A percentile compares a stretch with the other conserved stretches of the same genome.
Conservation (phyloP, 805 yeast genomes). For the Jamesozyma piceae region DNA sequence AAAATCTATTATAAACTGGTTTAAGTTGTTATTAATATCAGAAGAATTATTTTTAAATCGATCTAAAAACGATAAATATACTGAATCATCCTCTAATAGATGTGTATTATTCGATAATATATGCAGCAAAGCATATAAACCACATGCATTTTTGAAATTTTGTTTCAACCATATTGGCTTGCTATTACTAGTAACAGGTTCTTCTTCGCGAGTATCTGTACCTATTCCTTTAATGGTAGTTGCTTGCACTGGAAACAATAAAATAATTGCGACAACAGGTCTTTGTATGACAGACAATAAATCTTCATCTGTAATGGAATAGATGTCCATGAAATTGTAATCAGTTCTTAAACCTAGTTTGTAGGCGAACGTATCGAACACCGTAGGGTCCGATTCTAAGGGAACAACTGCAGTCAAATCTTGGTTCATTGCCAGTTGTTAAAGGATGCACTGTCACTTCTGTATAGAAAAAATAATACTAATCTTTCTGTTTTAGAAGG, state of each 20-base stretch:
- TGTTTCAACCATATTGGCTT: slow-evolving; percentile 68
- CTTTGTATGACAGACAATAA: slow-evolving; percentile 70
- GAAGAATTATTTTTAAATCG: slow-evolving; percentile 33
- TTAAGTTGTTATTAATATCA: slow-evolving; percentile 24
- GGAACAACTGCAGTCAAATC: slow-evolving; percentile 53
- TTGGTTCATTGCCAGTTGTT: slow-evolving; percentile 8
- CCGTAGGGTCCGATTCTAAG: slow-evolving; percentile 80
- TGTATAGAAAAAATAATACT: too few species aligned
- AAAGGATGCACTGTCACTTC: too few species aligned
- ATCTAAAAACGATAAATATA: slow-evolving; percentile 13
- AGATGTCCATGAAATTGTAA: slow-evolving; percentile 67
- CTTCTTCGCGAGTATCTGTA: not conserved
- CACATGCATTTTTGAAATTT: slow-evolving; percentile 82
- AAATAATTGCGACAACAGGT: slow-evolving; percentile 66
- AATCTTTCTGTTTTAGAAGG: too few species aligned
- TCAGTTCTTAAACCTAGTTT: slow-evolving; percentile 57
- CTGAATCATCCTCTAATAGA: slow-evolving; percentile 17
- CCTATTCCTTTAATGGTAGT: slow-evolving; percentile 46
- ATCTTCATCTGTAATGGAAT: slow-evolving; percentile 78
- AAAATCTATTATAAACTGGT: slow-evolving; percentile 17
- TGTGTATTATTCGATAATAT: slow-evolving; percentile 34
- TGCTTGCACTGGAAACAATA: slow-evolving; percentile 72
- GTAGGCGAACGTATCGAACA: slow-evolving; percentile 61
- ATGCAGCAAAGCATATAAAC: slow-evolving; percentile 80
- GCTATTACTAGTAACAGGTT: not conserved